Base-by-base conservation (phyloP, 2,329 filamentous ascomycete species). In the Mollisia scopiformis region DNA sequence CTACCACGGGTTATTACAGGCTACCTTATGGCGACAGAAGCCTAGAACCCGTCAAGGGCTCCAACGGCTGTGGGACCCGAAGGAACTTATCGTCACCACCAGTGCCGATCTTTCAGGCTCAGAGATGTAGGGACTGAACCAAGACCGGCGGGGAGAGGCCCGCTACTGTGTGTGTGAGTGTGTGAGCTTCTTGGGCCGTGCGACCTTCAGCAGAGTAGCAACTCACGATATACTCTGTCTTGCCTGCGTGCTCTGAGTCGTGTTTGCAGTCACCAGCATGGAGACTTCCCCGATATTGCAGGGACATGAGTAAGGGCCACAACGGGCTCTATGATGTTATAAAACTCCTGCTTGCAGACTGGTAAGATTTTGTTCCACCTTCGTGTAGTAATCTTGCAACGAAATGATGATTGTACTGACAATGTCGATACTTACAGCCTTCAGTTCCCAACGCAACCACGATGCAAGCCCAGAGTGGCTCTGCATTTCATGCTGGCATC, bases 41-140 rank as follows among this genome's bases (percentile, higher is more conserved):
- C 46, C 46, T 49, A 49, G 46, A 49, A 49, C 46, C 7, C 39
- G 10, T 10, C n/a, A 6, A 19, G 39, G 39, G 6, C 39, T 11
- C n/a, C n/a, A 37, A 37, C 33, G 30, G 39, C 39, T 43, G 39
- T 43, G 39, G 46, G n/a, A 30, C 46, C 46, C 21, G 46, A 28
- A 43, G 11, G 58, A 35, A 52, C 58, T 56, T 56, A 55, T 52
- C 58, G 58, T 60, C 58, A 60, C 58, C 28, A 43, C 30, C 33
- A 28, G 33, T 46, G 53, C 35, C 58, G 58, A 60, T 60, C 58
- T 25, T 33, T 37, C 7, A 10, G 23, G 46, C 46, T 28, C 14
- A 31, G 23, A 49, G 11, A 25, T 49, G 46, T n/a, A 49, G 3
- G 23, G 23, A 21, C 16, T 8, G 37, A 16, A 5, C 37, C 37